Conservation (phyloP, 2,329 filamentous ascomycete species). For the Hymenoscyphus salicellus region DNA sequence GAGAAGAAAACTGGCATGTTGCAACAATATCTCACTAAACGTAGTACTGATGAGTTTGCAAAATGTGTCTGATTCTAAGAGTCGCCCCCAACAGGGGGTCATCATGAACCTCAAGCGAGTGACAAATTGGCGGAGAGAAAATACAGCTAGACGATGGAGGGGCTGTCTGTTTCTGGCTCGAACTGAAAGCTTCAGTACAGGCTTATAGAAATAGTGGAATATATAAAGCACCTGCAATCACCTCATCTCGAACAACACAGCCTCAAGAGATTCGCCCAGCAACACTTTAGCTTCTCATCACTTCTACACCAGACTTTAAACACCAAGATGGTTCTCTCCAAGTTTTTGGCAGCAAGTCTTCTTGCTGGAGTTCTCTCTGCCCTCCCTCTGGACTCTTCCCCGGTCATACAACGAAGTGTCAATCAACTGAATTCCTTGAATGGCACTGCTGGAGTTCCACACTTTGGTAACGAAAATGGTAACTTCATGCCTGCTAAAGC, state of each 20-base stretch:
- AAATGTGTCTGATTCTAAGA: background rate
- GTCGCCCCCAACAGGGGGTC: background rate
- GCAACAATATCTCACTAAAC: background rate
- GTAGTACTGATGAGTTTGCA: background rate
- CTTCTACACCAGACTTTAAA: background rate
- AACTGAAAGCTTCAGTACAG: background rate
- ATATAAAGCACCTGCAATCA: background rate
- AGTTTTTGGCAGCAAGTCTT: background rate
- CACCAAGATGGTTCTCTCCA: background rate
- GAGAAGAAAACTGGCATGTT: background rate
- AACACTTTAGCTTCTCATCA: background rate
- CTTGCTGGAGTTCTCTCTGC: slow-evolving; percentile 1
- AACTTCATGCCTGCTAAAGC: background rate
- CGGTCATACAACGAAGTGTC: background rate
- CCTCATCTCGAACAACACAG: background rate
- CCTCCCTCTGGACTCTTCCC: background rate
- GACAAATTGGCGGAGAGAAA: background rate
- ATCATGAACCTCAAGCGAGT: background rate
- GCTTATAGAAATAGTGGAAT: background rate
- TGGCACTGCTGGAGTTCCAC: background rate
- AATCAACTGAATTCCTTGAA: background rate
- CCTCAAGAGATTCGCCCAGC: background rate
- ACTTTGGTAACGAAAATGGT: background rate
- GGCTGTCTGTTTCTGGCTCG: background rate
- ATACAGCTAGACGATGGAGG: background rate